These are phyloP conservation scores for Hyphopichia homilentoma DNA, from an alignment of 805 yeast genomes.

Conservation along the genomic window DNA sequence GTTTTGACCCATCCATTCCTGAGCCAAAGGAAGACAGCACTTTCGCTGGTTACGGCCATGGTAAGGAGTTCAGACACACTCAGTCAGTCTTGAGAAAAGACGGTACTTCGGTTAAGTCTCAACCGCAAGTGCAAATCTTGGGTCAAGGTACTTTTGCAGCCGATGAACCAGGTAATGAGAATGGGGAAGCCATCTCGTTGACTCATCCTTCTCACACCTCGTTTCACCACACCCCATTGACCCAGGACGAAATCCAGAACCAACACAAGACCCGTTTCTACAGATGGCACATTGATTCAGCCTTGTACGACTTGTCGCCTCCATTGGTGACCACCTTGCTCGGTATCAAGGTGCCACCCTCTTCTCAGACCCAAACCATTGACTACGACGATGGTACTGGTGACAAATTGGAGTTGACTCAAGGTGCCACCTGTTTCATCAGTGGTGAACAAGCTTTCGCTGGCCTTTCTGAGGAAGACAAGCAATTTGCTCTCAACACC, in stretches of 20 bases:
- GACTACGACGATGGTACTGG: slow-evolving; percentile 55
- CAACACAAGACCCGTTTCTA: slow-evolving; percentile 73
- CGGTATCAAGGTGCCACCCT: slow-evolving; percentile 77
- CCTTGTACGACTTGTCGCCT: slow-evolving; percentile 80
- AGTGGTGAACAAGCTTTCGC: slow-evolving; percentile 81
- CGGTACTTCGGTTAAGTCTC: slow-evolving; percentile 72
- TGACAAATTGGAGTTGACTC: slow-evolving; percentile 63
- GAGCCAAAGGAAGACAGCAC: slow-evolving; percentile 32
- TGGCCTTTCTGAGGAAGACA: slow-evolving; percentile 61
- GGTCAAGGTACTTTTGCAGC: slow-evolving; percentile 75
- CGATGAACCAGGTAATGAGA: slow-evolving; percentile 51
- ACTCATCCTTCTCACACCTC: slow-evolving; percentile 83
- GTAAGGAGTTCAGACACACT: slow-evolving; percentile 56
- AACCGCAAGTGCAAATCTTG: slow-evolving; percentile 87
- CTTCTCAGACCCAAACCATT: slow-evolving; percentile 58
- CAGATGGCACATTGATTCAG: slow-evolving; percentile 94
- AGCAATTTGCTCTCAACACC: slow-evolving; percentile 71
- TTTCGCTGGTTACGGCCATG: slow-evolving; percentile 73
- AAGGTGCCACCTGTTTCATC: slow-evolving; percentile 88
- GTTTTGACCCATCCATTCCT: slow-evolving; percentile 68
- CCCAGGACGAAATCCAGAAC: slow-evolving; percentile 56
- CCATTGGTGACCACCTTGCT: slow-evolving; percentile 82
- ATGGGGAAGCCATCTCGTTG: slow-evolving; percentile 56
- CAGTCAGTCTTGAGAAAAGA: slow-evolving; percentile 71
- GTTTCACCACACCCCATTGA: slow-evolving; percentile 68